Base-by-base conservation (phyloP, 1,139 yeast species). In the Sugiyamaella neomexicana region DNA sequence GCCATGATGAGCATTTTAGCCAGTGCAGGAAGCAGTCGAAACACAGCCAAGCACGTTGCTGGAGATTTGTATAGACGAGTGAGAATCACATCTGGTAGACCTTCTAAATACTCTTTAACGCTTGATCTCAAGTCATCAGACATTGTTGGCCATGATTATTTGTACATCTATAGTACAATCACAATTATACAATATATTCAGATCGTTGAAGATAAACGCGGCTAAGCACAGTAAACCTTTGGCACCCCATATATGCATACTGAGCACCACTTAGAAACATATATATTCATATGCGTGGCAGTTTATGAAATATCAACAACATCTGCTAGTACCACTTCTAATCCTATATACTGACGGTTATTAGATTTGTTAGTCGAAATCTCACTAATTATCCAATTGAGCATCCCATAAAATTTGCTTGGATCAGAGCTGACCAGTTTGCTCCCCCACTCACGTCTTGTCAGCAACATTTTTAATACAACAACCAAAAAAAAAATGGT, bases 11-110 rank as follows among this genome's bases (percentile, higher is more conserved):
- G 85, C 70, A 89, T 86, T 68, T 93, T 91, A 27, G 97, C 96
- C 65, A 93, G 73, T 15, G 93, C 85, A 0, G 99, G 97, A 31
- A 95, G 76, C 58, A 93, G 76, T 60, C 99, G 79, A 69, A 85
- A 91, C 20, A 93, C 85, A 2, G 99, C 95, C 50, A 93, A 75
- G 68, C 98, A 91, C 55, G 99, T 89, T 13, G 97, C 97, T 2
- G 99, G 97, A 52, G 87, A 81, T 59, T 78, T 79, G 70, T 87
- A 93, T 27, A 93, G 78, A 65, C 91, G 80, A 23, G 86, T 79
- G 63, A 90, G 91, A 13, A 90, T 89, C 6, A 86, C 76, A 65
- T 86, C 89, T 1, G 98, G 97, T 15, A 93, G 81, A 16, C 88
- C 90, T 66, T 90, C 97, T 57, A 93, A 76, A 69, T 93, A 91